Evolutionary conservation across 805 yeast genomes (phyloP), one percentile per base, ranked within the genome.

Genomic region (Ogataea siamensis): DNA sequence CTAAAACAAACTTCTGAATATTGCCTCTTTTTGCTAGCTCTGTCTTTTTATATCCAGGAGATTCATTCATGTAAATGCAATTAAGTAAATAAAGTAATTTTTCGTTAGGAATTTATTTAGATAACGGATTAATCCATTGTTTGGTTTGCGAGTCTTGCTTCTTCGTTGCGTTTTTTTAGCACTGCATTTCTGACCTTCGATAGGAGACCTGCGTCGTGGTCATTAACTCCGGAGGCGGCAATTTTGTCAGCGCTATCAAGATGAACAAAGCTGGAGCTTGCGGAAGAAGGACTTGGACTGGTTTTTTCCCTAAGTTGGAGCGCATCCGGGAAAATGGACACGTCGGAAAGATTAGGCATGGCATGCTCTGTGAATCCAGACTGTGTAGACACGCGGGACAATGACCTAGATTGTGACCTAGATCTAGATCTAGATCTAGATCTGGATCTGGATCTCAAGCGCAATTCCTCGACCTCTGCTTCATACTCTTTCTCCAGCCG

Each of bases 271-370:
- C 50, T 46, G 4, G 47, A 39, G 8, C 41, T 38, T 5, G 37
- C 18, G 5, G 46, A 35, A 4, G 45, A 32, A 7, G 42, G 22
- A 17, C 36, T 18, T 4, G 30, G n/a, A 23, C 27, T 24, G 1
- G 32, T 11, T 7, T 24, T 24, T 13, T 55, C 60, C 4, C 47
- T 28, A 32, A 53, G 20, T 22, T 55, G 58, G 9, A 55, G 28
- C 5, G 43, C 49, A 51, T 61, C 68, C 5, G 64, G 57, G 42
- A 63, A 62, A 20, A 63, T 47, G 1, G 66, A 55, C 6, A 63
- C 62, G 26, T 59, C 58, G 0, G 61, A 40, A 15, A 63, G 48
- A 30, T 62, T 55, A 6, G 57, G 60, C 44, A 49, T 34, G 8
- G 19, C 15, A 29, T 30, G 38, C 8, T 39, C 51, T 17, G 41